Evolutionary conservation across 208 protist species (phyloP), one percentile per base, ranked within the genome.

Genomic region (Blastocrithidia nonstop): DNA sequence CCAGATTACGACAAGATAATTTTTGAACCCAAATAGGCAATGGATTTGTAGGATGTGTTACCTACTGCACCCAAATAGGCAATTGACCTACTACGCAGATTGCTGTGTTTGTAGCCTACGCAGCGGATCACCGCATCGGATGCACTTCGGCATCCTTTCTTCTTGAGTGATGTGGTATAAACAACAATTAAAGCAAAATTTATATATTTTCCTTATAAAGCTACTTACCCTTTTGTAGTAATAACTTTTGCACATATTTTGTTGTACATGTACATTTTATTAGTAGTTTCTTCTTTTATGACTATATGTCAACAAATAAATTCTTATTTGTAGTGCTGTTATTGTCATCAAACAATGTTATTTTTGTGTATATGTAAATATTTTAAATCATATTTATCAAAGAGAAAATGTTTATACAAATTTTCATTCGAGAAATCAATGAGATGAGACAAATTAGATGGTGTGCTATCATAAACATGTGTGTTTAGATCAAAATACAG

Each of bases 1-100:
- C 96, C 96, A 16, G 87, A 98, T 54, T 98, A 82, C 66, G 95
- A 87, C 36, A 65, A 84, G 52, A 88, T 94, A 0, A 47, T 59
- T 4, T 93, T 93, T 45, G 65, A 81, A 23, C 33, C 47, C 0
- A 69, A 57, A 31, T n/a, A 33, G n/a, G 76, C 71, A 2, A 44
- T 16, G 17, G 61, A 67, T 2, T 27, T 88, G 31, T 21, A 20
- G 4, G 51, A 28, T 9, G 42, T 83, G 31, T 45, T 98, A 53
- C 77, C 94, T 27, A 40, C 58, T 54, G 51, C 84, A 31, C 70
- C 69, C 11, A 27, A 56, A 0, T 42, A 50, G 7, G 75, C 66
- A 0, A 29, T 87, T 6, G 61, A 82, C 49, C 45, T 90, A 6
- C 44, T 94, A 15, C 23, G 36, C 1, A 19, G 36, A 15, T 45